Evolutionary conservation across 2,329 filamentous ascomycete species (phyloP).

Genomic region (Colletotrichum gigasporum): DNA sequence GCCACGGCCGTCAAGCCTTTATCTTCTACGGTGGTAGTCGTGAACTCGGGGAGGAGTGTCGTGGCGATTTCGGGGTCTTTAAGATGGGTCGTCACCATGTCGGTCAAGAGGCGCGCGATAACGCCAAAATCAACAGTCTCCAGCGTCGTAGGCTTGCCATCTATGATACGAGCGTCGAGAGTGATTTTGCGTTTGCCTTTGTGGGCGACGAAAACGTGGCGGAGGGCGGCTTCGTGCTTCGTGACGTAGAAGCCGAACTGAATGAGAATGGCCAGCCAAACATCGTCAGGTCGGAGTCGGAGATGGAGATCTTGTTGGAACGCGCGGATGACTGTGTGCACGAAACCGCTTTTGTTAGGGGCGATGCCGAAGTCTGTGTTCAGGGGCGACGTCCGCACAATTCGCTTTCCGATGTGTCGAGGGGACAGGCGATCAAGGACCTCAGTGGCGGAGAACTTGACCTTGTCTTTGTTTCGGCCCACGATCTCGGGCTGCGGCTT

Average conservation of each 20-base stretch:
- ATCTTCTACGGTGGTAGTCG: neutral
- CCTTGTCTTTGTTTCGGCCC: no score
- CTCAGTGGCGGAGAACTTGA: no score
- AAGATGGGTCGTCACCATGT: neutral
- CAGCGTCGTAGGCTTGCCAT: neutral
- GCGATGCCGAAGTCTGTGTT: no score
- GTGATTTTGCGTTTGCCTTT: neutral
- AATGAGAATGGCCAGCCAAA: neutral
- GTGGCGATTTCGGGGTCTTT: neutral
- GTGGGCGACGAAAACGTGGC: neutral
- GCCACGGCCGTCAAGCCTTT: neutral
- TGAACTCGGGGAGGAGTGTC: neutral
- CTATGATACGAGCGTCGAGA: neutral
- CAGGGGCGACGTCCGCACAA: no score
- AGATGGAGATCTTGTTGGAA: constrained; percentile 1
- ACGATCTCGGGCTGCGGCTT: no score
- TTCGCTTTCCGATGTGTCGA: no score
- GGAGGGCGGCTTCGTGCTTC: neutral
- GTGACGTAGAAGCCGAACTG: neutral
- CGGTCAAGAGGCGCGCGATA: neutral
- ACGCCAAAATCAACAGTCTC: neutral
- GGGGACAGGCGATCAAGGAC: no score
- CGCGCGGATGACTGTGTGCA: neutral
- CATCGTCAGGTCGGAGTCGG: neutral
- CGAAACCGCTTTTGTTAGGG: neutral